Conservation (phyloP, 768 basidiomycete species). For the Tylopilus subfusipes region DNA sequence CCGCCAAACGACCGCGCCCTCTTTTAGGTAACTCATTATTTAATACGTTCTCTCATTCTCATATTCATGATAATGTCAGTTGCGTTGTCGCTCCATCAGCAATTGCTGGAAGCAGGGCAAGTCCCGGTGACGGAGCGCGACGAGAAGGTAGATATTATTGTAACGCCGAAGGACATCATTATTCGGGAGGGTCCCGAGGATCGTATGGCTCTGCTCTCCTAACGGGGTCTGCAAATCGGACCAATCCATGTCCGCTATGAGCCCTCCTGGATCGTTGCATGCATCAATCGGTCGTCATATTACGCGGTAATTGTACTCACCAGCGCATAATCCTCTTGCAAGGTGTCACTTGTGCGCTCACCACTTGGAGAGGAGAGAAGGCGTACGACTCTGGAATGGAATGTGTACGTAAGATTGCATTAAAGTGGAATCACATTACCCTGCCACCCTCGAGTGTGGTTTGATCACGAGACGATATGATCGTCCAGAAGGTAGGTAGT, state of each 20-base stretch:
- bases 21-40: slow-evolving; percentile 49
- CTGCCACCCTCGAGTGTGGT: slow-evolving; percentile 38
- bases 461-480: slow-evolving; percentile 43
- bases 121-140: slow-evolving; percentile 57
- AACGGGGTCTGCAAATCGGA: slow-evolving; percentile 7
- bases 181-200: slow-evolving; percentile 20
- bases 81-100: slow-evolving; percentile 62
- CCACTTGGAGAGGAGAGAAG: slow-evolving; percentile 38
- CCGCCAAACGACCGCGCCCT: slow-evolving; percentile 44
- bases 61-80: slow-evolving; percentile 39
- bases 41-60: slow-evolving; percentile 8
- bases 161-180: slow-evolving; percentile 44
- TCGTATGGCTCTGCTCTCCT: slow-evolving; percentile 15
- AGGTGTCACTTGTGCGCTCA: slow-evolving; percentile 6
- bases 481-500: slow-evolving; percentile 42
- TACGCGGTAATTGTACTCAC: slow-evolving; percentile 25
- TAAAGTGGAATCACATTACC: slow-evolving; percentile 33
- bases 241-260: slow-evolving; percentile 27
- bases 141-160: slow-evolving; percentile 60
- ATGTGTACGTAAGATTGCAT: slow-evolving; percentile 11
- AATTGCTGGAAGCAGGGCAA: slow-evolving; percentile 47
- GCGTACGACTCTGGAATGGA: slow-evolving; percentile 35
- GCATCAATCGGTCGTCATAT: slow-evolving; percentile 6
- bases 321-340: slow-evolving; percentile 25
- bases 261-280: slow-evolving; percentile 10